A percentile compares a stretch with the other conserved stretches of the same genome.
phyloP scores from a whole-genome alignment of 768 basidiomycete species.

The Tylopilus plumbeoviolaceoides region DNA sequence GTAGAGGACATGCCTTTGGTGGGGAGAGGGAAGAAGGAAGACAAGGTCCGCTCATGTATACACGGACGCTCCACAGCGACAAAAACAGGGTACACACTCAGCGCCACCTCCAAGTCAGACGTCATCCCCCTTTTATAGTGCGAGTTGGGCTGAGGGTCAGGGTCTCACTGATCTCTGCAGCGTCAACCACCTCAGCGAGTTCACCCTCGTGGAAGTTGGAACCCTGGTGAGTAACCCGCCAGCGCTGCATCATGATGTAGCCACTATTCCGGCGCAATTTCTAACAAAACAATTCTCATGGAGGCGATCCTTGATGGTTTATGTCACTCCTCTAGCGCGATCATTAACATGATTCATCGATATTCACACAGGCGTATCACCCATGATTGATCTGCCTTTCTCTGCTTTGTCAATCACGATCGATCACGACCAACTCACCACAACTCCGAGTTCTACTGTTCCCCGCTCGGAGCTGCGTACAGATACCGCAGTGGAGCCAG shows the following conservation, averaged over 20 bases:
- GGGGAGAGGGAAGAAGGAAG: slow-evolving; percentile 6
- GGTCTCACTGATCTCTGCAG: too few species aligned
- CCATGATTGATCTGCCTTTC: not conserved
- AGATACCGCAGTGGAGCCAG: too few species aligned
- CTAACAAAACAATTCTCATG: too few species aligned
- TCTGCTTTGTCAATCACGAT: not conserved
- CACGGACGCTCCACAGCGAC: slow-evolving; percentile 33
- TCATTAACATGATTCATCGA: too few species aligned
- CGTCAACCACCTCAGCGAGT: too few species aligned
- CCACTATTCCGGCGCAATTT: too few species aligned
- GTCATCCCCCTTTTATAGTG: slow-evolving; percentile 24
- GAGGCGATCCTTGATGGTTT: not conserved
- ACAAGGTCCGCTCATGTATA: slow-evolving; percentile 21
- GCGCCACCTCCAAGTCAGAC: slow-evolving; percentile 33
- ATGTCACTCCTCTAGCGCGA: not conserved
- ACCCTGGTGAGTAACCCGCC: too few species aligned
- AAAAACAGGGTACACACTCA: slow-evolving; percentile 32
- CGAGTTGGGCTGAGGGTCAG: not conserved
- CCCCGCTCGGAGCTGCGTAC: not conserved
- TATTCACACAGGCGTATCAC: not conserved
- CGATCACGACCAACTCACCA: not conserved
- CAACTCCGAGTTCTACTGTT: not conserved
- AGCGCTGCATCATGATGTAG: too few species aligned
- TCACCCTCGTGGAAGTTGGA: too few species aligned
- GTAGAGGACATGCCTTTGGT: slow-evolving; percentile 14